These are phyloP conservation scores for Acanthamoeba culbertsoni DNA, from an alignment of 208 protist genomes.

Conservation along the genomic window DNA sequence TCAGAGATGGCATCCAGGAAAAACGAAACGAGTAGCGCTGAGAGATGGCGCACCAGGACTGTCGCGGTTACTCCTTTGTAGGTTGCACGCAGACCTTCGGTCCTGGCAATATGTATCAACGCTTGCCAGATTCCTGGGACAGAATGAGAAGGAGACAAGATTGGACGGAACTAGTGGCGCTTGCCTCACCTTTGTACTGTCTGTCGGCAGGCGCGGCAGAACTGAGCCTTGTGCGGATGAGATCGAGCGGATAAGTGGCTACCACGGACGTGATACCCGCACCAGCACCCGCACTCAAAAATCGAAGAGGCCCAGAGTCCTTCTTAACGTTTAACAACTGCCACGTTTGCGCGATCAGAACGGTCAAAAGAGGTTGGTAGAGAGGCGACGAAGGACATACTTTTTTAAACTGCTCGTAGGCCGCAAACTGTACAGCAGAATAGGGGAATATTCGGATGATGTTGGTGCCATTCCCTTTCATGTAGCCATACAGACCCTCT, in stretches of 20 bases:
- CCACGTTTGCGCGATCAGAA: constrained; percentile 64
- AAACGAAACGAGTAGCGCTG: not conserved
- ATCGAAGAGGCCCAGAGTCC: constrained; percentile 26
- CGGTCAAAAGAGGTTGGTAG: not conserved
- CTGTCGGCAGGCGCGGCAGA: constrained; percentile 78
- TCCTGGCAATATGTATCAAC: constrained; percentile 21
- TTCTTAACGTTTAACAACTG: constrained; percentile 50
- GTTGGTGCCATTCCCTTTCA: constrained; percentile 94
- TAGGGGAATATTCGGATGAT: constrained; percentile 94
- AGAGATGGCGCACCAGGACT: not conserved
- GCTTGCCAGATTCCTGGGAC: constrained; percentile 28
- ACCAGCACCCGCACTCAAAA: constrained; percentile 85
- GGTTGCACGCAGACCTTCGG: constrained; percentile 25
- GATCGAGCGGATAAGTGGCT: constrained; percentile 92
- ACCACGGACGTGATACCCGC: constrained; percentile 90
- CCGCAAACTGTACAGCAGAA: constrained; percentile 90
- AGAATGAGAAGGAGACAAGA: not conserved
- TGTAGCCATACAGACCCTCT: constrained; percentile 88
- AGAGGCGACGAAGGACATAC: constrained; percentile 68
- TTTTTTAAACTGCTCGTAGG: constrained; percentile 92
- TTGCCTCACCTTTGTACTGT: constrained; percentile 58
- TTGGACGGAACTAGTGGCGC: not conserved
- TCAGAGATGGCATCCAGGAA: not conserved
- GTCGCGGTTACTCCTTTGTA: constrained; percentile 21
- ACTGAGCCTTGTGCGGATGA: constrained; percentile 91